These are phyloP conservation scores for Arachnopeziza araneosa DNA, from an alignment of 2,329 filamentous ascomycete genomes.

Conservation along the genomic window DNA sequence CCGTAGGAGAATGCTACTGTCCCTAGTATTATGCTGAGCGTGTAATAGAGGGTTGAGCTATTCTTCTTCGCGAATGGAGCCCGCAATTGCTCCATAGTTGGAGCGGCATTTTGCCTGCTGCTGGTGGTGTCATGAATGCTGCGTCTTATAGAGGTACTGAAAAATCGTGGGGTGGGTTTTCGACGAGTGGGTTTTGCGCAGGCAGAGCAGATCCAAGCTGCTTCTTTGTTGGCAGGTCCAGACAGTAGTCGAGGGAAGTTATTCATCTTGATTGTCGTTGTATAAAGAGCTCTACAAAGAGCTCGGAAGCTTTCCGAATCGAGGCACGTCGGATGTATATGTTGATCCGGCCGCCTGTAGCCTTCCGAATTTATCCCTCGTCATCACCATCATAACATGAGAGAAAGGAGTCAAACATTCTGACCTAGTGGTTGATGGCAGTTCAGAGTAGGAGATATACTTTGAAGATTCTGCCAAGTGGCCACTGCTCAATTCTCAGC, in stretches of 20 bases:
- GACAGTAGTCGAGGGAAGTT: conserved; percentile 18
- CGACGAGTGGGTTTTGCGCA: conserved; percentile 20
- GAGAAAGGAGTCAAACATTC: not conserved
- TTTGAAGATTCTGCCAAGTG: not conserved
- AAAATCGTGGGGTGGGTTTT: conserved; percentile 16
- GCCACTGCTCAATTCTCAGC: not conserved
- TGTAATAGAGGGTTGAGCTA: conserved; percentile 65
- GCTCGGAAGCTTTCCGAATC: not conserved
- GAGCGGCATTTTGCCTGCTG: conserved; percentile 31
- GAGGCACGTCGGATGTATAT: not conserved
- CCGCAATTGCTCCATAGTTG: conserved; percentile 59
- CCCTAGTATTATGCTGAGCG: conserved; percentile 69
- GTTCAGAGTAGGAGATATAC: not conserved
- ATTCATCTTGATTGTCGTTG: conserved; percentile 15
- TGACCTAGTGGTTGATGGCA: not conserved
- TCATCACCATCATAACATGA: not conserved
- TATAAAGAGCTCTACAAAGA: not conserved
- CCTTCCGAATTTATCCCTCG: not conserved
- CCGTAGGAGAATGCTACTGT: conserved; percentile 78
- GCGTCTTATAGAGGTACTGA: conserved; percentile 22
- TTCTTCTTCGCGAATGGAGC: conserved; percentile 64
- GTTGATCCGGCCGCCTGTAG: not conserved
- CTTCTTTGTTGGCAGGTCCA: conserved; percentile 19
- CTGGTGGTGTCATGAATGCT: conserved; percentile 25
- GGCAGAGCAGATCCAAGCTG: conserved; percentile 27